Evolutionary conservation across 306 rosid genomes (phyloP).

Genomic region (Cucurbita pepo): DNA sequence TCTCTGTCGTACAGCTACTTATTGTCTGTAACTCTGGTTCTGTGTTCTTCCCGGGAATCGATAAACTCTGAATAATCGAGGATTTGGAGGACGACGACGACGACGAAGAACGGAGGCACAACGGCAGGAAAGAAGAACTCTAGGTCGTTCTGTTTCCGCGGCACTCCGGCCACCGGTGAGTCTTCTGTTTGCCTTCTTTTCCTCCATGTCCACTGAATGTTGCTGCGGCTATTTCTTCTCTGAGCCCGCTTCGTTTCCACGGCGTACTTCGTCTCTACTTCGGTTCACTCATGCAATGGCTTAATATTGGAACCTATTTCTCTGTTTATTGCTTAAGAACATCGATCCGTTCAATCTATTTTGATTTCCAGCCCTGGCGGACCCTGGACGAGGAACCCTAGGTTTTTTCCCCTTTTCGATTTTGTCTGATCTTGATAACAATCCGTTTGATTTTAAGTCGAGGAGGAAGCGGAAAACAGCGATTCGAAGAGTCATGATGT

Average conservation of each 20-base stretch:
- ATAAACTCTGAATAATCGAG: background rate
- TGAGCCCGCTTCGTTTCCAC: constrained; percentile 28
- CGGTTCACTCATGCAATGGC: background rate
- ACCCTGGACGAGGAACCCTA: constrained; percentile 26
- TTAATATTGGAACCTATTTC: constrained; percentile 10
- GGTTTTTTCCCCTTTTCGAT: constrained; percentile 7
- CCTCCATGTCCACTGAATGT: constrained; percentile 12
- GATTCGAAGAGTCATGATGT: constrained; percentile 18
- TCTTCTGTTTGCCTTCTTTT: background rate
- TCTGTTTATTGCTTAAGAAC: background rate
- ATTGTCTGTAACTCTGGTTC: constrained; percentile 1
- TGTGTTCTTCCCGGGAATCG: constrained; percentile 5
- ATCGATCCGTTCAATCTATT: background rate
- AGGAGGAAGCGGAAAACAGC: constrained; percentile 16
- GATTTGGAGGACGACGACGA: background rate
- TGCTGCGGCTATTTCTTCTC: constrained; percentile 3
- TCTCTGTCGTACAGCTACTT: constrained; percentile 10
- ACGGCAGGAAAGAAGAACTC: no score
- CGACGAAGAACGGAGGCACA: background rate
- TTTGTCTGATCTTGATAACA: constrained; percentile 8
- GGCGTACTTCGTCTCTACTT: constrained; percentile 14
- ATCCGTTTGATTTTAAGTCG: constrained; percentile 17
- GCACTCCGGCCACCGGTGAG: background rate
- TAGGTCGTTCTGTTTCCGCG: no score
- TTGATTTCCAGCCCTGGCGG: constrained; percentile 16